Evolutionary conservation across 257 asterid genomes (phyloP).

Genomic region (Gynochthodes officinalis): DNA sequence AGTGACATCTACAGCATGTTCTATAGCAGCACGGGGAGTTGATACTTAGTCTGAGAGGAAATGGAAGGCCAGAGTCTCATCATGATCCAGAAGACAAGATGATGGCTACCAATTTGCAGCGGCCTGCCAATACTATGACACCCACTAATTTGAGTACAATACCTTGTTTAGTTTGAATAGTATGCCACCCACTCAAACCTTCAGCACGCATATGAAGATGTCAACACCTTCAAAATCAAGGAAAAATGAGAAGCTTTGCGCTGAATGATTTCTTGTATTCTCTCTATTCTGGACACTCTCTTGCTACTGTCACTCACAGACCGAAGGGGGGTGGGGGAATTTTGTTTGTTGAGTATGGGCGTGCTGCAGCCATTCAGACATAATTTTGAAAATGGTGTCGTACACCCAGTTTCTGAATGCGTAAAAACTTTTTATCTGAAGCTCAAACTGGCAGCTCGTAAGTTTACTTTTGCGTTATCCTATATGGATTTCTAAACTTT

Average conservation of each 20-base stretch:
- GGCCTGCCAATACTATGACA: background rate
- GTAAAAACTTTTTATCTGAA: background rate
- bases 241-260: background rate
- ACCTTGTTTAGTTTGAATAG: too few relatives aligned
- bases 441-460: background rate
- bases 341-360: background rate
- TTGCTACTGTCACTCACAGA: background rate
- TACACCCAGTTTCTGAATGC: background rate
- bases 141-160: background rate
- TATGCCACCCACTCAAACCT: background rate
- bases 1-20: conserved; percentile 69
- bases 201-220: background rate
- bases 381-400: background rate
- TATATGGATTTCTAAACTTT: background rate
- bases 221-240: background rate
- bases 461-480: background rate
- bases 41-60: conserved; percentile 21
- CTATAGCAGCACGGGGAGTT: conserved; percentile 29
- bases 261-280: too few relatives aligned
- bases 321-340: background rate
- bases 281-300: background rate
- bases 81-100: background rate
- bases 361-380: background rate
- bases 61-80: background rate
- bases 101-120: background rate